These are phyloP conservation scores for Claviceps fusiformis DNA, from an alignment of 2,329 filamentous ascomycete species.

Conservation along the genomic window DNA sequence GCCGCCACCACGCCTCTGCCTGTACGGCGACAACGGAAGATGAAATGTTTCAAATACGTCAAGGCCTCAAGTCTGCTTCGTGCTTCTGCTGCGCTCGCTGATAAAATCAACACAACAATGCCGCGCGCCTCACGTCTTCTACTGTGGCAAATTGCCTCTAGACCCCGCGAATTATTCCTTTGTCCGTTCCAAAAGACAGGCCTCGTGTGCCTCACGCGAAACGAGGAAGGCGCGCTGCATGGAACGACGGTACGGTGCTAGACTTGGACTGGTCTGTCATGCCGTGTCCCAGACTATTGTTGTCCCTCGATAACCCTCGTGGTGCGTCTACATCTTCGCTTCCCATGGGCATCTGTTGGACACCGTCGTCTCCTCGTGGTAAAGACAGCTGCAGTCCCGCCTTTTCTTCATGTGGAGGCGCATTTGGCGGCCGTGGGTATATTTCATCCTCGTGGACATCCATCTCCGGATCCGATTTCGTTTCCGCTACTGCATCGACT, in stretches of 20 bases:
- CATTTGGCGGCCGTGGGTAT: not conserved
- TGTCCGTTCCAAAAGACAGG: no score
- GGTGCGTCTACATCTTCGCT: not conserved
- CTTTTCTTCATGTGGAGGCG: slow-evolving; percentile 3
- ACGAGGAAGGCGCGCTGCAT: slow-evolving; percentile 45
- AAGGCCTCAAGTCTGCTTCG: not conserved
- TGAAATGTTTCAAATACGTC: not conserved
- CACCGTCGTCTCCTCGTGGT: not conserved
- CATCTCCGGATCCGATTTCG: slow-evolving; percentile 10
- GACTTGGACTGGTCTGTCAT: not conserved
- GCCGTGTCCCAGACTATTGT: not conserved
- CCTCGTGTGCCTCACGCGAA: slow-evolving; percentile 26
- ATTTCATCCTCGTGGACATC: slow-evolving; percentile 20
- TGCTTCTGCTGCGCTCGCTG: slow-evolving; percentile 1
- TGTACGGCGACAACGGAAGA: not conserved
- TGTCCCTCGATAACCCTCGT: not conserved
- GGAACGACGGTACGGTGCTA: slow-evolving; percentile 24
- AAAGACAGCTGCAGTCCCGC: not conserved
- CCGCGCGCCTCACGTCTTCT: not conserved
- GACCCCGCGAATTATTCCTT: no score
- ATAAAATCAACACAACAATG: not conserved
- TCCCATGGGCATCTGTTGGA: not conserved
- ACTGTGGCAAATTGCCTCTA: not conserved
- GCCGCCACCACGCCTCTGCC: not conserved
- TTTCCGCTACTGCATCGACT: slow-evolving; percentile 7